phyloP scores from a whole-genome alignment of 73 alveolate genomes.

The Blepharisma japonicum region DNA sequence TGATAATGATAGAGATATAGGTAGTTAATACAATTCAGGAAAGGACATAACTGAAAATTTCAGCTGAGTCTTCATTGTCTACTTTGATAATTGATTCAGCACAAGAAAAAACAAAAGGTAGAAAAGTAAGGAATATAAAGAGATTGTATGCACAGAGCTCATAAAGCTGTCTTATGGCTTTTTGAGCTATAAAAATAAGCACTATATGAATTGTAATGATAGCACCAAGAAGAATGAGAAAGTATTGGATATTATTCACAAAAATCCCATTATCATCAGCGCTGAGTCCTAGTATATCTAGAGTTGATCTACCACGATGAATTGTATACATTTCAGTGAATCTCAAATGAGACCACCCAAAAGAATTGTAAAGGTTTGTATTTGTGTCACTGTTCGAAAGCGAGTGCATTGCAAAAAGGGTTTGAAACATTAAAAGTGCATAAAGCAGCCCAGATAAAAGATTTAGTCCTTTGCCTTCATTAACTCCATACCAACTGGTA shows the following conservation, averaged over 20 bases:
- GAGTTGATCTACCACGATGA: background rate
- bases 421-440: background rate
- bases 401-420: background rate
- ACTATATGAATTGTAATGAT: too few relatives aligned
- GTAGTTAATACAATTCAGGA: too few relatives aligned
- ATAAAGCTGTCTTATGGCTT: too few relatives aligned
- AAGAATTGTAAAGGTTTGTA: background rate
- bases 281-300: background rate
- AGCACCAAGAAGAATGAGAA: background rate
- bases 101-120: too few relatives aligned
- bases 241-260: background rate
- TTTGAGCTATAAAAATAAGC: too few relatives aligned
- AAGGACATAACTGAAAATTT: too few relatives aligned
- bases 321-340: background rate
- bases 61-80: too few relatives aligned
- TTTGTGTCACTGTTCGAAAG: background rate
- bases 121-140: too few relatives aligned
- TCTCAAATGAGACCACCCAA: constrained; percentile 11
- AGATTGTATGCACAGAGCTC: too few relatives aligned
- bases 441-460: background rate
- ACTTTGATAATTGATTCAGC: too few relatives aligned
- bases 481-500: background rate
- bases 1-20: too few relatives aligned
- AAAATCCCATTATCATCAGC: background rate
- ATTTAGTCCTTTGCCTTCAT: background rate